phyloP scores from a whole-genome alignment of 169 alveolate genomes.

The Plasmodium inui region DNA sequence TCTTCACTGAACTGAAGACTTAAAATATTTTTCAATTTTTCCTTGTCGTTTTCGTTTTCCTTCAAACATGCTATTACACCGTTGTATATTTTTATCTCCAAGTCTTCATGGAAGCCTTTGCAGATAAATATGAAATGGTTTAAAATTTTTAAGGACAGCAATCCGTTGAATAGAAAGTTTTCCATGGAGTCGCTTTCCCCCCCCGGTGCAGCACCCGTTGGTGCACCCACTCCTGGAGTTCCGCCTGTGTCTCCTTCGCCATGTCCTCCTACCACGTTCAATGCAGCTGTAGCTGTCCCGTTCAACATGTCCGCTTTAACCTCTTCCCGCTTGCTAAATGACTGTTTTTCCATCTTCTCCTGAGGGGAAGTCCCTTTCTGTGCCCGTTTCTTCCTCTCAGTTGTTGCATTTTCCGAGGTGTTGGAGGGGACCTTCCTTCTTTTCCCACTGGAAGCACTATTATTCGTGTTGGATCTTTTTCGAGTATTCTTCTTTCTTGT shows the following conservation, averaged over 20 bases:
- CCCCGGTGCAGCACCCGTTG: background rate
- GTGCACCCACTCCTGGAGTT: background rate
- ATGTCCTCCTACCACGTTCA: background rate
- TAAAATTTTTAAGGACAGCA: conserved; percentile 46
- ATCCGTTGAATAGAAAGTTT: conserved; percentile 50
- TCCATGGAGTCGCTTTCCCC: background rate
- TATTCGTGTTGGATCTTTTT: conserved; percentile 14
- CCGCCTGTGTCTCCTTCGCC: background rate
- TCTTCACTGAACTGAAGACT: conserved; percentile 15
- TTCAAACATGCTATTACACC: conserved; percentile 34
- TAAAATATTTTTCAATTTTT: conserved; percentile 52
- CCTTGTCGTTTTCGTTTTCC: conserved; percentile 56
- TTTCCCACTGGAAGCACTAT: conserved; percentile 4
- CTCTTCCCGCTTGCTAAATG: background rate
- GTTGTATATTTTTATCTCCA: conserved; percentile 71
- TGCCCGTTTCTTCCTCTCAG: background rate
- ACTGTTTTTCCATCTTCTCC: background rate
- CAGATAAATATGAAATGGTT: conserved; percentile 60
- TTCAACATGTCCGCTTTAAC: background rate
- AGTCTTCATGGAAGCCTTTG: conserved; percentile 68
- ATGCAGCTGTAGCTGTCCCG: background rate
- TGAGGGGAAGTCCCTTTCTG: background rate
- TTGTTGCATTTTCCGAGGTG: background rate
- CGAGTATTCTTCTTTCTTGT: conserved; percentile 21
- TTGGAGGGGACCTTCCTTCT: background rate